Evolutionary conservation across 331 rosid genomes (phyloP), one percentile per base, ranked within the genome.

Genomic region (Malus hybrid): DNA sequence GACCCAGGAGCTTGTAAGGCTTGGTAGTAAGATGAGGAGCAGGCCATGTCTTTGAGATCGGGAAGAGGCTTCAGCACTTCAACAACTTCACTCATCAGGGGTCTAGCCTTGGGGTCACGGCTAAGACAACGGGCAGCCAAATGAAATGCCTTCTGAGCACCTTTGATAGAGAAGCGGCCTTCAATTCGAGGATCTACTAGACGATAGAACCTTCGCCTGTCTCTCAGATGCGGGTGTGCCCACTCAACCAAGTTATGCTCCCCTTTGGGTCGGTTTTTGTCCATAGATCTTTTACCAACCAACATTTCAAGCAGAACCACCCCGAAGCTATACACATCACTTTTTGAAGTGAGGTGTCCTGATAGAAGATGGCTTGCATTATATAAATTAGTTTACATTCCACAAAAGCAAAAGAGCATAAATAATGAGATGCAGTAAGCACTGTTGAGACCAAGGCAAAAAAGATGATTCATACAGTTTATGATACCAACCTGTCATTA

Each of bases 251-350:
- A 48, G 79, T 75, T 80, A 10, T 79, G 86, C 75, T 88, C 79
- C 13, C 78, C 81, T 4, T 1, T 22, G 0, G 86, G 81, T 56
- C 78, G 75, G 19, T 0, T 72, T 29, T 69, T 83, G 62, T 88
- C 96, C 74, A 85, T 74, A 24, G 87, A 84, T 34, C 67, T 86
- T 50, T 83, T 78, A 3, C 96, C 91, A 0, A 83, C 86, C 77
- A 90, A 6, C 79, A 90, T 69, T 65, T 90, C 96, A 1, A 90
- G 87, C 1, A 90, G 59, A 14, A 90, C 91, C 14, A 90, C 87
- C 19, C 96, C 93, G 42, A 86, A 90, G 44, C 96, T 88, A 24
- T 88, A 88, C 0, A 90, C 90, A 68, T 88, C 93, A 32, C 91
- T 85, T 80, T 88, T 88, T 0, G 87, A 42, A 18, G 86, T 86